Evolutionary conservation across 768 basidiomycete genomes (phyloP), one percentile per base, ranked within the genome.

Genomic region (Xerocomellus intermedius): DNA sequence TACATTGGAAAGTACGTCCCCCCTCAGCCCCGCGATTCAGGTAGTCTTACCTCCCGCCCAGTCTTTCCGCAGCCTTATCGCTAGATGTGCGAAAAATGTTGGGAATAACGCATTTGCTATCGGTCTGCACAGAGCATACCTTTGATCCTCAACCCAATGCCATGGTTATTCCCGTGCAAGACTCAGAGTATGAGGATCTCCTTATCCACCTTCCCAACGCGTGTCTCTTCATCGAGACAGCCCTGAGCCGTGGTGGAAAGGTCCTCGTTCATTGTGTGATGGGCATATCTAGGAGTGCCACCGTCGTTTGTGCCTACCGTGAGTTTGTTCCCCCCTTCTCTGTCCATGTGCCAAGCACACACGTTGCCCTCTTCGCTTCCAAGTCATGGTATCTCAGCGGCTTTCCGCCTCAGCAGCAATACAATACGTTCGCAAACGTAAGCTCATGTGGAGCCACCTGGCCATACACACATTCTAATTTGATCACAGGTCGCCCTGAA

Each of bases 191-290:
- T 41, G 80, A 79, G 53, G 77, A 82, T 58, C 75, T 91, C 24
- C 79, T 89, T 16, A 82, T 85, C n/a, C 79, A 86, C 60, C 73
- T 91, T 2, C 82, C 85, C 4, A 55, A 66, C 17, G 77, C 83
- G 10, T 85, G 84, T 62, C 68, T 63, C 14, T 91, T 88, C 66
- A 88, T 91, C 30, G 76, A 85, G 59, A 57, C 74, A 21, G 85
- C 87, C 4, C 59, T 90, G 38, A 66, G 72, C 9, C 22, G 57
- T 8, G 78, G 79, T 24, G 86, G 86, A 0, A 77, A 73, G 43
- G 81, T 89, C 6, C 77, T 90, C 10, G 83, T 89, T 14, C 88
- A 90, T 57, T 89, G 88, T 64, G 74, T 83, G 10, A 85, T 87
- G 81, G 89, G 88, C 6, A 70, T 89, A 8, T 90, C 85, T 0